Evolutionary conservation across 768 basidiomycete species (phyloP), one percentile per base, ranked within the genome.

Genomic region (Strobilomyces confusus): DNA sequence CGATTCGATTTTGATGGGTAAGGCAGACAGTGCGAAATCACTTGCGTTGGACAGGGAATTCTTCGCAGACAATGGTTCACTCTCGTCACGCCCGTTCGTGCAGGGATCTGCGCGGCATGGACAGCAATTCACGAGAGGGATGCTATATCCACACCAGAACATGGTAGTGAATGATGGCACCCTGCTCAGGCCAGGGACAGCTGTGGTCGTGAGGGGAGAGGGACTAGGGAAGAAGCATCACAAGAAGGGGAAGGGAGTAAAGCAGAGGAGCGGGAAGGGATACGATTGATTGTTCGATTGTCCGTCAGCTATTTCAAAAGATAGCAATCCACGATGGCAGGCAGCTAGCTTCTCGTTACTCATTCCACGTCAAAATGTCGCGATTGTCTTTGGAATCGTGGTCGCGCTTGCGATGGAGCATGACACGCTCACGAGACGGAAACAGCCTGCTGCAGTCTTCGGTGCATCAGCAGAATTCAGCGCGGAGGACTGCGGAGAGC

Each of bases 231-330:
- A 95, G 75, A 93, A 91, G 66, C 84, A 84, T 59, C 89, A 92
- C 75, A 97, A 92, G 72, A 88, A 86, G 66, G 72, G 78, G 71
- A 86, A 88, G 65, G 73, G 85, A 44, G 81, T 80, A 44, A 98
- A 98, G 73, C 89, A 95, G 70, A 77, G 95, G 57, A 93, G 92
- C 64, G 95, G 95, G 14, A 87, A 82, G 64, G 95, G 95, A 22
- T 98, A 98, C 62, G 95, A 97, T 68, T 81, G 64, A 68, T 43
- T 5, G 38, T 20, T 20, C 19, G 5, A 29, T 29, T 29, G 29
- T 29, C 29, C 29, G 29, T 9, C 5, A 29, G 29, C 29, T 29
- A n/a, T n/a, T n/a, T n/a, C n/a, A n/a, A n/a, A 29, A 29, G 29
- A 29, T 29, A 29, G 29, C 29, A 29, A 29, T 29, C 6, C 29